Conservation (phyloP, 371 early-diverging fungal genomes). For the Coemansia sp. region DNA sequence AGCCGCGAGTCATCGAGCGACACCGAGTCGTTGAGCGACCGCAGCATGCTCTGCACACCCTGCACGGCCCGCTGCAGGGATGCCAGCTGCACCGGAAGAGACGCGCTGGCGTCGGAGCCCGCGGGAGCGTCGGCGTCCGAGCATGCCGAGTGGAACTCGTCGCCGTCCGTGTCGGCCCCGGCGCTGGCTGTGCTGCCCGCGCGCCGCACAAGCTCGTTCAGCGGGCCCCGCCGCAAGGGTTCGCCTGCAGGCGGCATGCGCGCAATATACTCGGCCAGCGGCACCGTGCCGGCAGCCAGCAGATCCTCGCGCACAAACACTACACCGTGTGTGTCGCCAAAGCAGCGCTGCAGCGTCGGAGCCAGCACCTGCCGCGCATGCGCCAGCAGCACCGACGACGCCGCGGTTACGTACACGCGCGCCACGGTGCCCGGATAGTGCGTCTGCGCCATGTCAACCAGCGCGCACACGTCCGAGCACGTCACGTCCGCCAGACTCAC, state of each 20-base stretch:
- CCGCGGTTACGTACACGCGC: slow-evolving; percentile 34
- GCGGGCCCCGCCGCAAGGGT: background rate
- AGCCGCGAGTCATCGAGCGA: slow-evolving; percentile 30
- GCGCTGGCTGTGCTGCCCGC: slow-evolving; percentile 11
- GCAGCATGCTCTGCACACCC: slow-evolving; percentile 46
- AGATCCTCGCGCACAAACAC: slow-evolving; percentile 21
- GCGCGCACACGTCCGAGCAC: background rate
- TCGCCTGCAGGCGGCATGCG: background rate
- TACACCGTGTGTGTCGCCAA: background rate
- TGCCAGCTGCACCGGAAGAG: slow-evolving; percentile 40
- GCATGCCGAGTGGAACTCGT: slow-evolving; percentile 37
- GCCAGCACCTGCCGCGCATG: slow-evolving; percentile 32
- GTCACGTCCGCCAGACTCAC: slow-evolving; percentile 28
- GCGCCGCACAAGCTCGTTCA: slow-evolving; percentile 14
- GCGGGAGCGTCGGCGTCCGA: slow-evolving; percentile 15
- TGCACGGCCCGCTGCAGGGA: slow-evolving; percentile 46
- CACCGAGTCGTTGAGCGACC: slow-evolving; percentile 41
- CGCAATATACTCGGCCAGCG: background rate
- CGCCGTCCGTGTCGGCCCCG: slow-evolving; percentile 18
- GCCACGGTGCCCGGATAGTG: slow-evolving; percentile 26
- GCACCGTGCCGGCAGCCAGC: slow-evolving; percentile 5
- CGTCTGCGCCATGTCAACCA: slow-evolving; percentile 2
- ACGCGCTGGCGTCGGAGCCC: background rate
- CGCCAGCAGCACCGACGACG: slow-evolving; percentile 40
- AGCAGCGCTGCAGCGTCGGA: slow-evolving; percentile 12